These are phyloP conservation scores for Pulveroboletus sp. DNA, from an alignment of 768 basidiomycete genomes.

Conservation along the genomic window DNA sequence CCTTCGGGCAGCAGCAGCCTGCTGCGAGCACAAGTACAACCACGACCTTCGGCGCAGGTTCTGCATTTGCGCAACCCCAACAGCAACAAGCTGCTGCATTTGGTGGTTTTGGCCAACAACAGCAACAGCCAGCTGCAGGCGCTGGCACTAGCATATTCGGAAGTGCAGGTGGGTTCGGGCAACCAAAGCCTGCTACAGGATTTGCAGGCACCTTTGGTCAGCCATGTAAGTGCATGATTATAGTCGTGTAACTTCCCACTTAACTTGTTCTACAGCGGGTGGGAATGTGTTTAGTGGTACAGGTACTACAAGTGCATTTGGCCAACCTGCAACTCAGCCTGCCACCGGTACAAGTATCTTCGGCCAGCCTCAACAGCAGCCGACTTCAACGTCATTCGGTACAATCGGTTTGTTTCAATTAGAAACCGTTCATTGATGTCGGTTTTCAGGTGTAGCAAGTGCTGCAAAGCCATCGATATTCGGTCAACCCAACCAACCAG, in stretches of 20 bases:
- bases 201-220: conserved; percentile 27
- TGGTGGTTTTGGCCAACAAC: conserved; percentile 48
- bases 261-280: conserved; percentile 11
- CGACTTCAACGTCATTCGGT: conserved; percentile 37
- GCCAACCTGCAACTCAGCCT: conserved; percentile 26
- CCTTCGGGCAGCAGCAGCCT: conserved; percentile 34
- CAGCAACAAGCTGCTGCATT: conserved; percentile 37
- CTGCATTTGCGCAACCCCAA: conserved; percentile 38
- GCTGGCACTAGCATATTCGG: conserved; percentile 32
- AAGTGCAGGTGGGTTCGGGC: conserved; percentile 28
- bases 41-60: conserved; percentile 39
- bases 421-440: background rate
- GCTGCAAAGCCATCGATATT: conserved; percentile 46
- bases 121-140: conserved; percentile 35
- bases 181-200: conserved; percentile 30
- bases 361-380: conserved; percentile 36
- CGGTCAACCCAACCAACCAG: conserved; percentile 42
- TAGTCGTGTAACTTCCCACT: background rate
- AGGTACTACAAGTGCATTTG: conserved; percentile 20
- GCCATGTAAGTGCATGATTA: conserved; percentile 14
- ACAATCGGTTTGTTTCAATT: conserved; percentile 29
- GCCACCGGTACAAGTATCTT: conserved; percentile 27
- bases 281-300: conserved; percentile 22
- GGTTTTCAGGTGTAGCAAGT: conserved; percentile 26
- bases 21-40: conserved; percentile 28